These are phyloP conservation scores for Gnaphalium uliginosum DNA, from an alignment of 129 eudicot species.

Conservation along the genomic window DNA sequence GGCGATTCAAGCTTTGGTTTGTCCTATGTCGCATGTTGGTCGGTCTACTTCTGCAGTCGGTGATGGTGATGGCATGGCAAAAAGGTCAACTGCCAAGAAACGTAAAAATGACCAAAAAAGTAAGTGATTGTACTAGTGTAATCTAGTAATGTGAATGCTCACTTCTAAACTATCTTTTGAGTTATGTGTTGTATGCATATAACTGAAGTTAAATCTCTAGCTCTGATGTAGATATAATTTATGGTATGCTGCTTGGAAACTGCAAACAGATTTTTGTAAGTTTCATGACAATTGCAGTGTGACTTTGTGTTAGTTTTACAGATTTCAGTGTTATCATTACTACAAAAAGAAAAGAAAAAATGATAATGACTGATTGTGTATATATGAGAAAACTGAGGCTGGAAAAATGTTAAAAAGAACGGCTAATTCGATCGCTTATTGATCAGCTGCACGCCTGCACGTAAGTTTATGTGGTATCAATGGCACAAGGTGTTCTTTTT, in stretches of 20 bases:
- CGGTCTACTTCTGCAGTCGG: constrained; percentile 1
- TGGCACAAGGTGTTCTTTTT: too few relatives aligned
- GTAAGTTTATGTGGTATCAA: too few relatives aligned
- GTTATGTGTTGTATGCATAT: background rate
- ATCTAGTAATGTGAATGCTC: background rate
- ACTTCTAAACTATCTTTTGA: constrained; percentile 13
- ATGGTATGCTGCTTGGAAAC: background rate
- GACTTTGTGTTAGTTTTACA: background rate
- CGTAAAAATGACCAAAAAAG: constrained; percentile 2
- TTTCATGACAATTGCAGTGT: background rate
- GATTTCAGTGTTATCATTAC: background rate
- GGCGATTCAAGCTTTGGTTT: constrained; percentile 25
- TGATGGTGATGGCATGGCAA: background rate
- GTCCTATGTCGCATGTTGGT: background rate
- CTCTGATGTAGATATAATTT: background rate
- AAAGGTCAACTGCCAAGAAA: constrained; percentile 4
- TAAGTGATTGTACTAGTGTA: background rate
- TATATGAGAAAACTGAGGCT: background rate
- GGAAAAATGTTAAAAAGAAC: too few relatives aligned
- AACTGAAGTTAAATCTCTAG: constrained; percentile 2
- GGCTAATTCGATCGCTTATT: too few relatives aligned
- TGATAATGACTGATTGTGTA: background rate
- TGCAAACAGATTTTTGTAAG: background rate
- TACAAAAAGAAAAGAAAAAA: background rate
- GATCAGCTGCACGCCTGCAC: too few relatives aligned